Evolutionary conservation across 106 monocot genomes (phyloP), one percentile per base, ranked within the genome.

Genomic region (Apostasia ramifera): DNA sequence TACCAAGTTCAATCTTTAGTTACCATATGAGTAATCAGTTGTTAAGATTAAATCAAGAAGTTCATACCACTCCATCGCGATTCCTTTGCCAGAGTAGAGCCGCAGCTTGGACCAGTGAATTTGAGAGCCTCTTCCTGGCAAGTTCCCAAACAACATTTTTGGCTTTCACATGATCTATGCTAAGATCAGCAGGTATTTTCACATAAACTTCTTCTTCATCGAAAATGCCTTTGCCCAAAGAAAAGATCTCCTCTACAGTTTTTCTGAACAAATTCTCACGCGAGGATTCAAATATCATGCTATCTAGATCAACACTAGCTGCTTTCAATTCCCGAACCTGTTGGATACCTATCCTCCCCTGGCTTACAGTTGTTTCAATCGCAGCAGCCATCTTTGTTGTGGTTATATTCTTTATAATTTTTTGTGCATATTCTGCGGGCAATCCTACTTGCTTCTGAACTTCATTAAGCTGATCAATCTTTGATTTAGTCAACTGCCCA

Each of bases 341-440:
- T 54, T 85, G 67, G 37, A 98, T 86, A 53, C 90, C 80, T 43
- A 98, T 93, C 75, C 85, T 84, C 15, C 98, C 98, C 75, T 88
- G 83, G 71, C 76, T 83, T 5, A 98, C 89, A 26, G 92, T 84
- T 11, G 92, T 84, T 63, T 98, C 93, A 47, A 98, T 93, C 39
- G 98, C 87, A 63, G 89, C 86, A n/a, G 84, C 70, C 93, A 98
- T 93, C 68, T 93, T 98, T 13, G 89, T 98, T 8, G 92, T 87
- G 5, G 89, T 98, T 40, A 98, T 93, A 11, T 92, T 83, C 78
- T 98, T 98, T 11, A 98, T 98, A 26, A 98, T 79, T 66, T 90
- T 98, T 54, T n/a, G n/a, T n/a, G n/a, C 98, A 78, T 93, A 74
- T 67, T 98, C 98, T 59, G 69, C 75, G 62, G 98, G 93, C 65